phyloP scores from a whole-genome alignment of 1,284 basidiomycete genomes.

The Leccinum pallidistipes region DNA sequence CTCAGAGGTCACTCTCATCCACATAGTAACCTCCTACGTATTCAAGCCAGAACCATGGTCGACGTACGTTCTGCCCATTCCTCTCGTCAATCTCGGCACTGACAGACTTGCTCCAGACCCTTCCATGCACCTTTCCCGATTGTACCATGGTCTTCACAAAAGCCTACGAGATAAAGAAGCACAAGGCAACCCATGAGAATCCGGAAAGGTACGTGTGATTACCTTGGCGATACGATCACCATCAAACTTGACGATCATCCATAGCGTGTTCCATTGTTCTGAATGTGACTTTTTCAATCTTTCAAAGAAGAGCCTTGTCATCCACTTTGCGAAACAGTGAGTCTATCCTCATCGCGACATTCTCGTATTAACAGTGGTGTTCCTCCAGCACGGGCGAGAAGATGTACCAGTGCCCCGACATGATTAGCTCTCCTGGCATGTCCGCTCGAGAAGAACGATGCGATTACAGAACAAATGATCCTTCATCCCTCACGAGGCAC shows the following conservation, averaged over 20 bases:
- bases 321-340: conserved; percentile 26
- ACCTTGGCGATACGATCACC: neutral
- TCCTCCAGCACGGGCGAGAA: neutral
- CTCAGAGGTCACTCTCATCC: conserved; percentile 25
- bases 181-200: conserved; percentile 16
- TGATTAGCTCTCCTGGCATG: neutral
- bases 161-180: conserved; percentile 24
- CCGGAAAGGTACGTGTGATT: conserved; percentile 12
- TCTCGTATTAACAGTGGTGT: conserved; percentile 22
- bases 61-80: no score
- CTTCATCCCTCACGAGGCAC: neutral
- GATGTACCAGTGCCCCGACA: neutral
- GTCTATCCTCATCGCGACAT: neutral
- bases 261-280: conserved; percentile 22
- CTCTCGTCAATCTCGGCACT: neutral
- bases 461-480: neutral
- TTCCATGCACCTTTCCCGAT: conserved; percentile 13
- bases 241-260: neutral
- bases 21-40: neutral
- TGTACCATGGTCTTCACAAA: conserved; percentile 24
- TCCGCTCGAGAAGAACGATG: neutral
- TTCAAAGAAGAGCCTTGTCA: conserved; percentile 23
- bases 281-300: conserved; percentile 25
- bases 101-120: conserved; percentile 13
- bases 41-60: neutral